Percentiles rank a stretch among this genome's conserved stretches.
These are phyloP conservation scores for Calonectria naviculata DNA, from an alignment of 2,329 filamentous ascomycete species.

Conservation along the genomic window DNA sequence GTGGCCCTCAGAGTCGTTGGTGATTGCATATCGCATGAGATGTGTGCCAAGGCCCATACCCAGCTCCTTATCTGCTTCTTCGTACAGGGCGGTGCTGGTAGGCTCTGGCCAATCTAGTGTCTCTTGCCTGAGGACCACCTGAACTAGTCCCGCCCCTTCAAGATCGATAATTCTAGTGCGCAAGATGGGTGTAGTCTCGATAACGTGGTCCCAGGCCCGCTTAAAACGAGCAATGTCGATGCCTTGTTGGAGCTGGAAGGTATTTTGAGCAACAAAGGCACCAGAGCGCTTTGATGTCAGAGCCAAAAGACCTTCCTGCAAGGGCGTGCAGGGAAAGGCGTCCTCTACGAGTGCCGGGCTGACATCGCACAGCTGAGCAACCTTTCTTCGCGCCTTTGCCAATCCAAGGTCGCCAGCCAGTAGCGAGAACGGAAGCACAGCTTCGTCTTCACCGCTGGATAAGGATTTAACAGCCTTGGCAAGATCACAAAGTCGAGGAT, in stretches of 20 bases:
- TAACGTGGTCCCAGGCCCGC: constrained; percentile 23
- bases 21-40: constrained; percentile 8
- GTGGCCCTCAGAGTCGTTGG: neutral
- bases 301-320: constrained; percentile 49
- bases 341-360: constrained; percentile 35
- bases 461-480: neutral
- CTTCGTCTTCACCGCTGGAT: neutral
- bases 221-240: constrained; percentile 14
- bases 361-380: too few relatives aligned
- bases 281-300: constrained; percentile 34
- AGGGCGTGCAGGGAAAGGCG: constrained; percentile 46
- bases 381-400: too few relatives aligned
- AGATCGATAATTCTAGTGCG: constrained; percentile 45
- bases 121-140: too few relatives aligned
- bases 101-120: too few relatives aligned
- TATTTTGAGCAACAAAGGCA: constrained; percentile 27
- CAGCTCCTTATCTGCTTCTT: too few relatives aligned
- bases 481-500: neutral
- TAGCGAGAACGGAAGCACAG: too few relatives aligned
- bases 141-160: too few relatives aligned
- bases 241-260: constrained; percentile 17
- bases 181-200: constrained; percentile 43
- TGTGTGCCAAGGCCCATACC: constrained; percentile 15
- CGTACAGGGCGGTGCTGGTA: too few relatives aligned
- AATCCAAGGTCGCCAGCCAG: too few relatives aligned